A percentile compares a stretch with the other conserved stretches of the same genome.
Conservation (phyloP, 352 stramenopile species). For the Pilasporangium apinafurcum region DNA sequence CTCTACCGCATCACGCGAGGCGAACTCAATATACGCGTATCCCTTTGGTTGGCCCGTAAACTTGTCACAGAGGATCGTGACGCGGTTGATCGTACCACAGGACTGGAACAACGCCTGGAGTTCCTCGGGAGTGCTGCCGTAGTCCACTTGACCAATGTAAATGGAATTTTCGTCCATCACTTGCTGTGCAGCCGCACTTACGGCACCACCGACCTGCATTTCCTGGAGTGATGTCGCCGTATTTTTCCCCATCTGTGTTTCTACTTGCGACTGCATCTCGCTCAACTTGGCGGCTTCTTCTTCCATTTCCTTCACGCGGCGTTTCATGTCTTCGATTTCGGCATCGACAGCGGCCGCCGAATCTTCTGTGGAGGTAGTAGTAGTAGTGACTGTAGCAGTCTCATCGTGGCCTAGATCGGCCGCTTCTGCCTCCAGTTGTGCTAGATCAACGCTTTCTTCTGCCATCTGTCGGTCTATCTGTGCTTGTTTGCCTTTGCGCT, state of each 20-base stretch:
- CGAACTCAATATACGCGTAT: conserved; percentile 94
- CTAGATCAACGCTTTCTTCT: conserved; percentile 41
- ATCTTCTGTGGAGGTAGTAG: conserved; percentile 12
- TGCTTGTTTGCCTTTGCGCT: too few species aligned
- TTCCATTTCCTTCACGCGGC: conserved; percentile 75
- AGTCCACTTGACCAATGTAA: conserved; percentile 97
- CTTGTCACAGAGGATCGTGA: conserved; percentile 98
- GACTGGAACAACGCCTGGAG: conserved; percentile 95
- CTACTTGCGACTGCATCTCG: conserved; percentile 81
- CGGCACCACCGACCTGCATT: conserved; percentile 14
- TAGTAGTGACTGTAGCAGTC: conserved; percentile 1
- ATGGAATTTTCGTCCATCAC: conserved; percentile 79
- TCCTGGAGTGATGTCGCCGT: conserved; percentile 34
- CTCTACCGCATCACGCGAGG: conserved; percentile 80
- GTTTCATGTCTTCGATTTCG: conserved; percentile 85
- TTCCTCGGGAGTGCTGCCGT: conserved; percentile 94
- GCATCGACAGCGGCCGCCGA: conserved; percentile 41
- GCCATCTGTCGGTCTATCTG: conserved; percentile 22
- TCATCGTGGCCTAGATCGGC: conserved; percentile 18
- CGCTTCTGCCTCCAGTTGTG: conserved; percentile 42
- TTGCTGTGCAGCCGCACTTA: conserved; percentile 15
- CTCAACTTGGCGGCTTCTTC: conserved; percentile 77
- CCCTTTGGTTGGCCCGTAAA: conserved; percentile 94
- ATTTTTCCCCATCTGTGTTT: conserved; percentile 73
- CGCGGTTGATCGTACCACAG: conserved; percentile 95